Evolutionary conservation across 352 stramenopile genomes (phyloP), one percentile per base, ranked within the genome.

Genomic region (Globisporangium lucens): DNA sequence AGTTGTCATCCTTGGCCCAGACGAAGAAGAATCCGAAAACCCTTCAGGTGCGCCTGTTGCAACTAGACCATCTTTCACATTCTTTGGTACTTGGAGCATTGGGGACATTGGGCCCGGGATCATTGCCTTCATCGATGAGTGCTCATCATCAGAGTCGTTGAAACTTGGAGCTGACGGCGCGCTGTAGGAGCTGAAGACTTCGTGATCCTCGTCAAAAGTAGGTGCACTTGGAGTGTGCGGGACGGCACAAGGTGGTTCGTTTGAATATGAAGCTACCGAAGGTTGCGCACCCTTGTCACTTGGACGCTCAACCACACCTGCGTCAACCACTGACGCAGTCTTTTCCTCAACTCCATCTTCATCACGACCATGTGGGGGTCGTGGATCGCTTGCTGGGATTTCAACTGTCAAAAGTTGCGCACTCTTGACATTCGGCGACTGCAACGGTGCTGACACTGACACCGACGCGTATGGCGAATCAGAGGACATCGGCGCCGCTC

Each of bases 111-210:
- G 4, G 57, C 1, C 4, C 4, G 24, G 1, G 9, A 41, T 17
- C 15, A 58, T 30, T 55, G 35, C 7, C 15, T 29, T 63, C 51
- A 27, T 12, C 43, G 35, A 58, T 55, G 52, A 20, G 27, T 51
- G n/a, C 49, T 85, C 75, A 7, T 81, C 75, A 56, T 81, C 77
- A 12, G 75, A 83, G 57, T 81, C 73, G 47, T 75, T 67, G 51
- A 85, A 83, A 30, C 53, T 75, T 33, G 77, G 77, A 29, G 77
- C 41, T 3, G 65, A 68, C 15, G 69, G 36, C 10, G 59, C 47
- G n/a, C 7, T 7, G 29, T 35, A 53, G n/a, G 66, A n/a, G 6
- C 17, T n/a, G 9, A 38, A 49, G 24, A 22, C 33, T 10, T 65
- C 24, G 10, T 51, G 51, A 12, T 60, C 64, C 6, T 67, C 66